These are phyloP conservation scores for Triticum turgidum DNA, from an alignment of 176 grass and related monocot genomes.

Conservation along the genomic window DNA sequence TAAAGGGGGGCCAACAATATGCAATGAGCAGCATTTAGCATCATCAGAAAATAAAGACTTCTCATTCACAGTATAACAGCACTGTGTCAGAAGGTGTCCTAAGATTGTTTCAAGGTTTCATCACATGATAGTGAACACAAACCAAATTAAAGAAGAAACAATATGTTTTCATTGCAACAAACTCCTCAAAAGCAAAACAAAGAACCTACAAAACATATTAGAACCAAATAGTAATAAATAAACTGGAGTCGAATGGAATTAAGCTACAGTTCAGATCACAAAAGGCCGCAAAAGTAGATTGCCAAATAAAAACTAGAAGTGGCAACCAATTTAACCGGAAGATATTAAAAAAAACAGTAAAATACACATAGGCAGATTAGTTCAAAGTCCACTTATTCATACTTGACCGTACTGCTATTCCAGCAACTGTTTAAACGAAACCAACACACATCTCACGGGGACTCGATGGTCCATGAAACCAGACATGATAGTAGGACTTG, in stretches of 20 bases:
- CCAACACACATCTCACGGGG: neutral
- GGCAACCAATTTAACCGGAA: neutral
- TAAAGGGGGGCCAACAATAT: too few relatives aligned
- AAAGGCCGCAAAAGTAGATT: too few relatives aligned
- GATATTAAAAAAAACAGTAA: neutral
- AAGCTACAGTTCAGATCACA: too few relatives aligned
- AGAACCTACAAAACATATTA: too few relatives aligned
- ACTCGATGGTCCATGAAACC: neutral
- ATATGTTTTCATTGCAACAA: too few relatives aligned
- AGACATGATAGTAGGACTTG: neutral
- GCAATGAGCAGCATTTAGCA: neutral
- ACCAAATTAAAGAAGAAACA: too few relatives aligned
- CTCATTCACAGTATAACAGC: conserved; percentile 57
- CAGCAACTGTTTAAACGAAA: neutral
- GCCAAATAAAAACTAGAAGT: neutral
- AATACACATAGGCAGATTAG: neutral
- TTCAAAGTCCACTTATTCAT: neutral
- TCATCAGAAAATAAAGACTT: conserved; percentile 74
- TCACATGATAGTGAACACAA: conserved; percentile 39
- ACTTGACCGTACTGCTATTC: neutral
- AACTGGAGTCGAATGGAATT: too few relatives aligned
- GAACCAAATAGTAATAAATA: too few relatives aligned
- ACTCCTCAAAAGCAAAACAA: too few relatives aligned
- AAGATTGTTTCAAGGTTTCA: conserved; percentile 55
- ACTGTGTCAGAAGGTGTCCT: conserved; percentile 91